A percentile compares a stretch with the other conserved stretches of the same genome.
These are phyloP conservation scores for Colletotrichum shisoi DNA, from an alignment of 2,329 filamentous ascomycete species.

Conservation along the genomic window DNA sequence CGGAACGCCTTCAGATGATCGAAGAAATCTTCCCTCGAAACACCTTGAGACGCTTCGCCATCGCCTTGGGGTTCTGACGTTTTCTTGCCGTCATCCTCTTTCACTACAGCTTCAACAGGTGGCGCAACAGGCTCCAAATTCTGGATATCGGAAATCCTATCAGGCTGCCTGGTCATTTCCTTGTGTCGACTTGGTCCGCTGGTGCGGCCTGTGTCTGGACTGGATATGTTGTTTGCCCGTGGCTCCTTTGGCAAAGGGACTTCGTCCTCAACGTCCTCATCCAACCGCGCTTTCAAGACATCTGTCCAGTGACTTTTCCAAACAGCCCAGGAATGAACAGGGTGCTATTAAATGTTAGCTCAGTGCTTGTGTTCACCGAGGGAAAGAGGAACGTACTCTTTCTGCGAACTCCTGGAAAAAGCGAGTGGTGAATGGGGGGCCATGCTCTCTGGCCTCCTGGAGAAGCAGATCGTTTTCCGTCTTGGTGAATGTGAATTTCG, in stretches of 20 bases:
- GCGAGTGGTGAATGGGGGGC: background rate
- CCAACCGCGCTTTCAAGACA: constrained; percentile 1
- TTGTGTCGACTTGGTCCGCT: background rate
- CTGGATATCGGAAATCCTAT: background rate
- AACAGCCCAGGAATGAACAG: background rate
- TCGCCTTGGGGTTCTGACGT: background rate
- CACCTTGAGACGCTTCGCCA: constrained; percentile 7
- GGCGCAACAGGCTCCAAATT: background rate
- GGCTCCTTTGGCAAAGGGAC: background rate
- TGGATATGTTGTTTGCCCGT: background rate
- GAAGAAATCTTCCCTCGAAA: constrained; percentile 41
- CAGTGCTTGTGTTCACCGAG: background rate
- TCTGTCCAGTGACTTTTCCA: constrained; percentile 25
- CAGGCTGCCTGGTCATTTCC: background rate
- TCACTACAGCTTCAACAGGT: background rate
- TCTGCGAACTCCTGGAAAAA: constrained; percentile 28
- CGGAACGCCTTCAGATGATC: constrained; percentile 40
- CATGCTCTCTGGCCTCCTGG: constrained; percentile 7
- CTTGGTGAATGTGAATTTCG: constrained; percentile 11
- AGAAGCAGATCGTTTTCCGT: constrained; percentile 22
- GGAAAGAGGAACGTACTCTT: background rate
- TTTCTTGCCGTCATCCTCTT: background rate
- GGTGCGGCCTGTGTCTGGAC: background rate
- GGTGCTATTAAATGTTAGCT: constrained; percentile 12
- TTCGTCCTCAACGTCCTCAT: background rate